Base-by-base conservation (phyloP, 257 asterid genomes). In the Forsythia viridissima region DNA sequence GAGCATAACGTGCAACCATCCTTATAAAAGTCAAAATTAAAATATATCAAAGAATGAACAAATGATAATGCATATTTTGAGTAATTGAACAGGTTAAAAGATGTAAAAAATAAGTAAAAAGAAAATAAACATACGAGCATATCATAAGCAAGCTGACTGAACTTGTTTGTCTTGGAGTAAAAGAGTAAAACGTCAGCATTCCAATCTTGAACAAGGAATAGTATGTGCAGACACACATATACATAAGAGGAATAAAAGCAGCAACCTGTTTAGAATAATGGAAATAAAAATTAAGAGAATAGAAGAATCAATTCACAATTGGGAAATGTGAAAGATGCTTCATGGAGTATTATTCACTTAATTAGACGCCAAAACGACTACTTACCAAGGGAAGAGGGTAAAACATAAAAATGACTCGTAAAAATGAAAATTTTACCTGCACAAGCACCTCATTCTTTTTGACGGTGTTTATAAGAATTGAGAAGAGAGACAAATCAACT, bases 81-180 rank as follows among this genome's bases (percentile, higher is more conserved):
- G 37, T 7, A 52, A 24, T 42, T 61, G 75, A 65, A 63, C 24
- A 37, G 77, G 42, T 7, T 15, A 70, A 36, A 77, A 55, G 42
- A 71, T 61, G 30, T 38, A 41, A 41, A 59, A 80, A 41, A 15
- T 76, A 57, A 44, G 43, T 43, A 75, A 61, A 63, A 61, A 42
- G 34, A 43, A 66, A 65, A 59, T 74, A 80, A 37, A 84, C 94
- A 8, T 92, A 92, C 98, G 96, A 89, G 97, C 97, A 93, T 83
- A 93, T 93, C 98, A 92, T 92, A 61, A 93, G 93, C 93, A 93
- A 87, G 87, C 96, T 92, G 82, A 92, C 98, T 38, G 98, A 87
- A 79, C 92, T 93, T 79, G 98, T 92, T 85, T 91, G 98, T 77
- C 88, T 75, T 67, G 97, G 97, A 51, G 97, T 91, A 57, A 92